Conservation (phyloP, 441 rosid species). For the Sinapis alba region DNA sequence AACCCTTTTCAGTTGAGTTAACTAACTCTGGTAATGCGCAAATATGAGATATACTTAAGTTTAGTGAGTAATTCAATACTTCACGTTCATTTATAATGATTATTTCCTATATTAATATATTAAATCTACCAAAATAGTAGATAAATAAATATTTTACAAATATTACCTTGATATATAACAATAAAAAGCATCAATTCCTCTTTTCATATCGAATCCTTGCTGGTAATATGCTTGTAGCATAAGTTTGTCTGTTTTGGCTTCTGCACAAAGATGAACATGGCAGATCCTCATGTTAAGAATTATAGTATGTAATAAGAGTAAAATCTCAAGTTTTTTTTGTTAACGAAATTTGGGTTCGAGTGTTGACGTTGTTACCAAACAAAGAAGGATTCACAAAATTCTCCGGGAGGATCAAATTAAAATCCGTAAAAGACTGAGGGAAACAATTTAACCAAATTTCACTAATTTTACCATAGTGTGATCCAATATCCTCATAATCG, state of each 20-base stretch:
- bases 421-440: not conserved
- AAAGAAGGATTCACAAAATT: not conserved
- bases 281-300: not conserved
- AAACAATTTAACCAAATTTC: not conserved
- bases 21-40: not conserved
- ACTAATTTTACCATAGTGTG: not conserved
- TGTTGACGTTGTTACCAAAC: not conserved
- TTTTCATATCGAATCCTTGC: not conserved
- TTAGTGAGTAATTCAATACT: not conserved
- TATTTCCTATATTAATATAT: not conserved
- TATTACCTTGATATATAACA: not conserved
- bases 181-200: not conserved
- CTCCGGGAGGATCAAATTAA: not conserved
- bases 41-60: not conserved
- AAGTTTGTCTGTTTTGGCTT: not conserved
- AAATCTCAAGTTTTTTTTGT: not conserved
- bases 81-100: not conserved
- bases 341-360: not conserved
- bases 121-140: not conserved
- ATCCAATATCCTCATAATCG: not conserved
- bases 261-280: not conserved
- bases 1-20: too few species aligned
- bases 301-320: not conserved
- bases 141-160: not conserved
- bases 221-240: not conserved